Base-by-base conservation (phyloP, 257 asterid species). In the Osmanthus fragrans region DNA sequence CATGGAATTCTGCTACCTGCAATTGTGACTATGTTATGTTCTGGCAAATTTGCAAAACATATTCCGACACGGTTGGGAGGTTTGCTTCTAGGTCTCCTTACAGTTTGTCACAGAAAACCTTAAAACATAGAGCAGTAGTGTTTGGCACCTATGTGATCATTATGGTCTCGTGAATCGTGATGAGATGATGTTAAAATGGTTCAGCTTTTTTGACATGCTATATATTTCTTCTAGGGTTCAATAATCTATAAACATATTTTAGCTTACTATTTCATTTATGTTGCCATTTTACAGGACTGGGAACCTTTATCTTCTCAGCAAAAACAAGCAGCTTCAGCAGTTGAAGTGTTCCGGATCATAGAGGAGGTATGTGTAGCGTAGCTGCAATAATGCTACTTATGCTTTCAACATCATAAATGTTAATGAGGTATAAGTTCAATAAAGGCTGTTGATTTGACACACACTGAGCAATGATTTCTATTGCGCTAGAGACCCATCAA, bases 251-350 rank as follows among this genome's bases (percentile, higher is more conserved):
- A 15, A n/a, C 39, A 21, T n/a, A 19, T 69, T 51, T 73, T 2
- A 71, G 42, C 34, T 63, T 25, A 9, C 69, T 23, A 10, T 68
- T 32, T 69, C 33, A 69, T 83, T 60, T 81, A 33, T 74, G 49
- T 82, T 69, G 47, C 42, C 56, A 34, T 79, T 80, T 77, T 75
- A 64, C 91, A 95, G 99, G 89, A 90, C 49, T 95, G 99, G 99
- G 97, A 90, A 70, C 97, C 97, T 78, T 80, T 93, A 79, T 95
- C 99, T 34, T 77, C 82, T 86, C 99, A 91, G 86, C 90, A 93
- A 81, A 95, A 91, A 83, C 97, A 93, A 64, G 97, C 98, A 78
- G 94, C 96, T 83, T 95, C 99, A 76, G 98, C 94, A 75, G 96
- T 95, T 84, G 99, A 95, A 92, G 98, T 95, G 77, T 91, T 95